A percentile compares a stretch with the other conserved stretches of the same genome.
Evolutionary conservation across 495 filamentous ascomycete species (phyloP).

Genomic region (Pyrenula aspistea): DNA sequence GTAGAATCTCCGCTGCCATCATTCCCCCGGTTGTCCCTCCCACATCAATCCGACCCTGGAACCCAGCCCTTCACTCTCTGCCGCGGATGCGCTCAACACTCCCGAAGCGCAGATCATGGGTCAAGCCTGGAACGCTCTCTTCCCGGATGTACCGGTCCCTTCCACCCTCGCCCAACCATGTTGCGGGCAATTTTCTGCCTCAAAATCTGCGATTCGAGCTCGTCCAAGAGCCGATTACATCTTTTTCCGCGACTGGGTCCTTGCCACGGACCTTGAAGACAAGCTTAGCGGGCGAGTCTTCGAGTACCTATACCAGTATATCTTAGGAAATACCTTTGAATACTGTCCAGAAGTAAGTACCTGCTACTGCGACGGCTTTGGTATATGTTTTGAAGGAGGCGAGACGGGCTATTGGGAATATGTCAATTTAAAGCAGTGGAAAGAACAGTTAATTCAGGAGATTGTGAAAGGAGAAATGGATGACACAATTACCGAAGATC

Average conservation of each 20-base stretch:
- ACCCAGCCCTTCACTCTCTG: slow-evolving; percentile 5
- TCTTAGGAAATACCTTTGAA: slow-evolving; percentile 40
- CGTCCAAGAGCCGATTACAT: slow-evolving; percentile 41
- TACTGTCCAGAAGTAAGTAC: slow-evolving; percentile 53
- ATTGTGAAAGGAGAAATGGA: background rate
- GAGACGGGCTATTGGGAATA: background rate
- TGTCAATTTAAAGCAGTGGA: background rate
- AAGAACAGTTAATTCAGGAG: background rate
- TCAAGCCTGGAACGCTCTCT: slow-evolving; percentile 27
- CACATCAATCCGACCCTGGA: slow-evolving; percentile 20
- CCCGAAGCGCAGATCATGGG: slow-evolving; percentile 19
- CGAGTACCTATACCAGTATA: slow-evolving; percentile 66
- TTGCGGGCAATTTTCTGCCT: slow-evolving; percentile 62
- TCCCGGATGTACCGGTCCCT: slow-evolving; percentile 32
- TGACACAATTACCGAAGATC: background rate
- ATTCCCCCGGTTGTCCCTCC: slow-evolving; percentile 30
- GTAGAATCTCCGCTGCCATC: slow-evolving; percentile 35
- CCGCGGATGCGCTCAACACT: slow-evolving; percentile 9
- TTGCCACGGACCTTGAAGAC: slow-evolving; percentile 45
- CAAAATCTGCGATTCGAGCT: slow-evolving; percentile 32
- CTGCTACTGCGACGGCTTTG: slow-evolving; percentile 73
- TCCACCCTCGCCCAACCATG: slow-evolving; percentile 38
- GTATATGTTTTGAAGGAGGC: slow-evolving; percentile 46
- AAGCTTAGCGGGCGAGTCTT: slow-evolving; percentile 48
- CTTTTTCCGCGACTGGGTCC: slow-evolving; percentile 44